A percentile compares a stretch with the other conserved stretches of the same genome.
These are phyloP conservation scores for Ramichloridium luteum DNA, from an alignment of 2,329 filamentous ascomycete species.

Conservation along the genomic window DNA sequence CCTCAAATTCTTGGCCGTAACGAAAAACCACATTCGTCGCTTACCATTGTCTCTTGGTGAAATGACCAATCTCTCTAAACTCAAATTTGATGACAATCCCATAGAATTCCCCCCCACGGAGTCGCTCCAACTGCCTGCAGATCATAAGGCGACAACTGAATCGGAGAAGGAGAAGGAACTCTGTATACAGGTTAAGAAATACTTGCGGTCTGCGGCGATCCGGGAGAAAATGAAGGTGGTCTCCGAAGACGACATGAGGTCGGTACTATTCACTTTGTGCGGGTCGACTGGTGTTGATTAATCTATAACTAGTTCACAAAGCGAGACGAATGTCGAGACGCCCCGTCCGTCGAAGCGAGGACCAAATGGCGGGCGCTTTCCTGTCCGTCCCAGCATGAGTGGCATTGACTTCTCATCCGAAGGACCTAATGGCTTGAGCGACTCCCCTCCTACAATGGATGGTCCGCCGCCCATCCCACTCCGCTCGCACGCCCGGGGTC, in stretches of 20 bases:
- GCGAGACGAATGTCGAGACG: slow-evolving; percentile 64
- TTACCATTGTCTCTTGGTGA: slow-evolving; percentile 75
- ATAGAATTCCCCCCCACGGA: slow-evolving; percentile 58
- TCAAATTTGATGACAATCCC: slow-evolving; percentile 83
- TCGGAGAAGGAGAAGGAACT: slow-evolving; percentile 49
- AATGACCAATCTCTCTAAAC: slow-evolving; percentile 76
- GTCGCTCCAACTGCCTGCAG: slow-evolving; percentile 21
- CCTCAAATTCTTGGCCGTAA: slow-evolving; percentile 77
- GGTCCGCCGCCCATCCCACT: slow-evolving; percentile 62
- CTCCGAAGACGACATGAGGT: slow-evolving; percentile 21
- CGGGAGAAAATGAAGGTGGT: slow-evolving; percentile 16
- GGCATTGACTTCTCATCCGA: slow-evolving; percentile 47
- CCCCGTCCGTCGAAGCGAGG: slow-evolving; percentile 54
- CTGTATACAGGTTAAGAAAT: slow-evolving; percentile 48
- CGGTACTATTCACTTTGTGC: neutral
- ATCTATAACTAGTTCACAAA: slow-evolving; percentile 21
- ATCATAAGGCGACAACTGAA: slow-evolving; percentile 29
- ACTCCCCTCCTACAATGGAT: slow-evolving; percentile 47
- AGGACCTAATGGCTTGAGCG: slow-evolving; percentile 46
- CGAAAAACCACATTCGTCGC: slow-evolving; percentile 75
- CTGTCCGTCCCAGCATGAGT: slow-evolving; percentile 53
- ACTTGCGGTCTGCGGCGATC: slow-evolving; percentile 36
- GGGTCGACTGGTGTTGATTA: neutral
- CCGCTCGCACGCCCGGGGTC: slow-evolving; percentile 63
- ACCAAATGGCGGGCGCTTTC: slow-evolving; percentile 42